These are phyloP conservation scores for Pseudogymnoascus sp. DNA, from an alignment of 2,329 filamentous ascomycete species.

Conservation along the genomic window DNA sequence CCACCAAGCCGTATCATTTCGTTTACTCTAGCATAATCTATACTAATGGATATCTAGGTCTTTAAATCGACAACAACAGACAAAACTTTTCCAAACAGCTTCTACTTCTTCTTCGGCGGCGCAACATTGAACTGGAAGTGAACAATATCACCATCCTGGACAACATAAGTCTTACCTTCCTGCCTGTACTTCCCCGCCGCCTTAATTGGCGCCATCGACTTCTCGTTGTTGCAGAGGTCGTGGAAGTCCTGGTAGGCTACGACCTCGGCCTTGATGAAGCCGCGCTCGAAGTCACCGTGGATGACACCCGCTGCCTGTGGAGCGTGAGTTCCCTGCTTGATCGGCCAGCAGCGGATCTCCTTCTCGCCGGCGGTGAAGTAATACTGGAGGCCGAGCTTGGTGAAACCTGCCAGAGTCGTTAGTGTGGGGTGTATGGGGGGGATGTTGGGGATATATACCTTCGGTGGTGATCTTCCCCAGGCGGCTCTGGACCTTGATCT, in stretches of 20 bases:
- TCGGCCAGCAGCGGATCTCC: conserved; percentile 39
- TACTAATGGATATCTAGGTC: conserved; percentile 1
- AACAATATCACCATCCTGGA: conserved; percentile 38
- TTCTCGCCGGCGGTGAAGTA: conserved; percentile 42
- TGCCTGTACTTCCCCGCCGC: conserved; percentile 39
- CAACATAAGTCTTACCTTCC: conserved; percentile 39
- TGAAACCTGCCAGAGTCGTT: conserved; percentile 28
- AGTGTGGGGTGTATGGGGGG: neutral
- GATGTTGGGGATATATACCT: neutral
- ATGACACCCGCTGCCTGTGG: conserved; percentile 37
- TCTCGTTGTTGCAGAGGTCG: conserved; percentile 36
- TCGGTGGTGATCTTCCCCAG: conserved; percentile 39
- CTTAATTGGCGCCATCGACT: conserved; percentile 40
- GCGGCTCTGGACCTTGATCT: conserved; percentile 36
- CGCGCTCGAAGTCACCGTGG: conserved; percentile 37
- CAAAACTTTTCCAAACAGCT: neutral
- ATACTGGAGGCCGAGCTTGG: conserved; percentile 38
- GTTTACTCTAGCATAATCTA: neutral
- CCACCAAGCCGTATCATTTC: neutral
- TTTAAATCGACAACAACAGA: neutral
- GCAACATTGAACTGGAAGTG: conserved; percentile 35
- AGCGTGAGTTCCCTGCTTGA: conserved; percentile 32
- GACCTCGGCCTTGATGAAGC: conserved; percentile 41
- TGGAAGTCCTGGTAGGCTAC: conserved; percentile 40
- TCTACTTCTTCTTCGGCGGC: conserved; percentile 9